These are phyloP conservation scores for Aureobasidium subglaciale DNA, from an alignment of 2,329 filamentous ascomycete genomes.

Conservation along the genomic window DNA sequence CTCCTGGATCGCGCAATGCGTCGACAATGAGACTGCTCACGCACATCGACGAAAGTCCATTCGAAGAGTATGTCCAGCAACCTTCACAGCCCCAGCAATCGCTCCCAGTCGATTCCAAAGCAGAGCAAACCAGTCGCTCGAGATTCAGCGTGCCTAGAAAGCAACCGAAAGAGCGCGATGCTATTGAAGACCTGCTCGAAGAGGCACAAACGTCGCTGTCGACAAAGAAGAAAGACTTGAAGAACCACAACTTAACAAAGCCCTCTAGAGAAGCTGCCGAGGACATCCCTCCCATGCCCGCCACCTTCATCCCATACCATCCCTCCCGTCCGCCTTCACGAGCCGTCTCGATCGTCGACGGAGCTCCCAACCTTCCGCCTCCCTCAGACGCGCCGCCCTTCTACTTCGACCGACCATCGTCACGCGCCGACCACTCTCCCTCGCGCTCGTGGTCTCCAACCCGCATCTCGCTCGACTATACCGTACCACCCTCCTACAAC, in stretches of 20 bases:
- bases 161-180: conserved; percentile 20
- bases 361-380: conserved; percentile 45
- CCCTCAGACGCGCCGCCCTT: conserved; percentile 55
- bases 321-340: conserved; percentile 42
- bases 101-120: conserved; percentile 3
- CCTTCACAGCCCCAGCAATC: conserved; percentile 1
- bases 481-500: conserved; percentile 62
- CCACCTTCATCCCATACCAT: conserved; percentile 23
- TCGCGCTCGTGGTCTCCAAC: conserved; percentile 50
- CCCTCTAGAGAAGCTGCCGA: conserved; percentile 17
- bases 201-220: conserved; percentile 10
- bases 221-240: neutral
- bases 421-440: conserved; percentile 49
- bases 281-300: conserved; percentile 15
- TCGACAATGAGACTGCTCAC: conserved; percentile 46
- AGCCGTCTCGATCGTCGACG: conserved; percentile 45
- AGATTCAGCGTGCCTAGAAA: conserved; percentile 22
- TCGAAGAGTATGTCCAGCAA: conserved; percentile 35
- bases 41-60: conserved; percentile 36
- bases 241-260: conserved; percentile 15
- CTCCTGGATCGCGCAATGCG: conserved; percentile 32
- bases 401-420: conserved; percentile 52
- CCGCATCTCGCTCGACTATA: conserved; percentile 53
- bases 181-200: conserved; percentile 7
- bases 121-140: neutral